Percentiles rank a stretch among this genome's conserved stretches.
Conservation (phyloP, 352 stramenopile genomes). For the Phytophthora quininea region DNA sequence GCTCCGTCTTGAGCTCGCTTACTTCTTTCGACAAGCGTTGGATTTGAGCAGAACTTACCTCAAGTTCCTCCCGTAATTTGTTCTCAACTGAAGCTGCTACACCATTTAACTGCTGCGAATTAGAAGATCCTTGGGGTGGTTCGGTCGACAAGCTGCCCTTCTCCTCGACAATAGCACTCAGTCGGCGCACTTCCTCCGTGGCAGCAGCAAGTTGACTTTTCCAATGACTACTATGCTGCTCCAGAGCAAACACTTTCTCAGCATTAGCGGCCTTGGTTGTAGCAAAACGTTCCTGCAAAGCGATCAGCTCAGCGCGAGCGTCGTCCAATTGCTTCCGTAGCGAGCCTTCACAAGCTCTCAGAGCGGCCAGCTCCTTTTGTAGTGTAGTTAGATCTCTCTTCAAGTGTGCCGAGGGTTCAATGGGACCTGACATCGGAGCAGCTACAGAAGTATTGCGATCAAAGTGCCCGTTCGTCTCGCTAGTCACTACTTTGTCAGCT, state of each 20-base stretch:
- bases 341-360: slow-evolving; percentile 25
- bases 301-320: slow-evolving; percentile 22
- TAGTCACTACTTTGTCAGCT: background rate
- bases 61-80: slow-evolving; percentile 7
- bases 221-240: slow-evolving; percentile 37
- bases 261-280: slow-evolving; percentile 47
- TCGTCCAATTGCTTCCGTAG: slow-evolving; percentile 34
- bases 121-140: background rate
- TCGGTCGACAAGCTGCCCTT: slow-evolving; percentile 1
- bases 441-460: background rate
- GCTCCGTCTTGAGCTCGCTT: slow-evolving; percentile 22
- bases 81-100: background rate
- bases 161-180: slow-evolving; percentile 11
- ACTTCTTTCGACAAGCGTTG: slow-evolving; percentile 31
- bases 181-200: slow-evolving; percentile 26
- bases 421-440: slow-evolving; percentile 2
- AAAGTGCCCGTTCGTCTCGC: background rate
- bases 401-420: slow-evolving; percentile 1
- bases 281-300: slow-evolving; percentile 39
- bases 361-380: slow-evolving; percentile 28
- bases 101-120: background rate
- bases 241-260: slow-evolving; percentile 46
- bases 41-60: slow-evolving; percentile 7
- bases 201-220: slow-evolving; percentile 25
- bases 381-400: slow-evolving; percentile 18